These are phyloP conservation scores for Colletotrichum sp. DNA, from an alignment of 2,329 filamentous ascomycete species.

Conservation along the genomic window DNA sequence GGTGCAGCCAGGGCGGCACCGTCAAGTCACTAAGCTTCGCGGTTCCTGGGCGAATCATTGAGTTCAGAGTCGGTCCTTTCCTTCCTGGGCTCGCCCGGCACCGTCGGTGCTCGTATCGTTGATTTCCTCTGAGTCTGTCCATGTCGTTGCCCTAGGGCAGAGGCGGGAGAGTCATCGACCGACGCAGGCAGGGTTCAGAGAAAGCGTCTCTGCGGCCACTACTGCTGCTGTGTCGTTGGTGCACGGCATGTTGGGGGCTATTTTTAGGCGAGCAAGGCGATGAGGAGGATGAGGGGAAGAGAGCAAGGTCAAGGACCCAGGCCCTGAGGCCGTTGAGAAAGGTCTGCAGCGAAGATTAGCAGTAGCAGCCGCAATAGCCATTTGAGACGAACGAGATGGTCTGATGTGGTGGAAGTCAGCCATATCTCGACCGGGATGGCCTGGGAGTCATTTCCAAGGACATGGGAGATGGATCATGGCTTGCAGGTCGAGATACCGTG, in stretches of 20 bases:
- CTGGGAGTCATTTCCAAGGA: not conserved
- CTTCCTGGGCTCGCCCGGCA: not conserved
- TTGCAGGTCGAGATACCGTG: not conserved
- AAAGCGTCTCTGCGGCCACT: not conserved
- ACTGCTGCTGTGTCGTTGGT: not conserved
- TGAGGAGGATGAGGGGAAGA: not conserved
- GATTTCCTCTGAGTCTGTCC: not conserved
- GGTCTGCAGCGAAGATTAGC: not conserved
- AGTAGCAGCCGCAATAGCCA: not conserved
- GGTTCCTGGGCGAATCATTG: not conserved
- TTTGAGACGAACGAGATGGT: conserved; percentile 14
- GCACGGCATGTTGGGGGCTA: not conserved
- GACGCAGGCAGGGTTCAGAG: not conserved
- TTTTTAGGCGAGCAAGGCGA: conserved; percentile 1
- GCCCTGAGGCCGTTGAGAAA: not conserved
- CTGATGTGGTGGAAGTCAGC: conserved; percentile 8
- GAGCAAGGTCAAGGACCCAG: not conserved
- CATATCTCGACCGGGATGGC: not conserved
- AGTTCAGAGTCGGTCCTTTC: not conserved
- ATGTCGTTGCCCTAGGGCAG: not conserved
- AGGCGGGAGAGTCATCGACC: not conserved
- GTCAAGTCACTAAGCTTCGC: not conserved
- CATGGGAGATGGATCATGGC: conserved; percentile 10
- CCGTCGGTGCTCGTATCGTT: not conserved
- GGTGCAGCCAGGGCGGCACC: not conserved